Evolutionary conservation across 73 alveolate species (phyloP).

Genomic region (Diophrys sp.): DNA sequence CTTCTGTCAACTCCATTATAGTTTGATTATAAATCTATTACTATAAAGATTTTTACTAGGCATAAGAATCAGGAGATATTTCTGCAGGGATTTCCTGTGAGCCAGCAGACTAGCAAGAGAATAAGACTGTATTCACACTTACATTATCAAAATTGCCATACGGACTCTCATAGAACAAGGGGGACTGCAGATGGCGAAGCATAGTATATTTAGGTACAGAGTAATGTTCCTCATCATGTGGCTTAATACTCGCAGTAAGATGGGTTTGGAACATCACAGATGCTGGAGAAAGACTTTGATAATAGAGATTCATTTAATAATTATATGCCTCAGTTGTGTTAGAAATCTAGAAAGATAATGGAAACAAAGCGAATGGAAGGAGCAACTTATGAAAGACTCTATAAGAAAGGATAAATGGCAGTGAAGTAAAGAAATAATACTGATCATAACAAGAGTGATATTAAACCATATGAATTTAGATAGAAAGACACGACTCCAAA

Average conservation of each 20-base stretch:
- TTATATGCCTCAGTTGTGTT: background rate
- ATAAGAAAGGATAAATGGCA: background rate
- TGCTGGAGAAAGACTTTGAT: background rate
- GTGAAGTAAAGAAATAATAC: background rate
- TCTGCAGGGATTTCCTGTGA: no score
- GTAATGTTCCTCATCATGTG: no score
- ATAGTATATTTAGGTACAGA: no score
- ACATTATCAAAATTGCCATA: no score
- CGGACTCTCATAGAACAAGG: no score
- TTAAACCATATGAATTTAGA: background rate
- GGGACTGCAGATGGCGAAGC: no score
- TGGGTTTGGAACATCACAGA: background rate
- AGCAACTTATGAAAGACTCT: background rate
- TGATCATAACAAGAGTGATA: background rate
- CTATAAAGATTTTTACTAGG: background rate
- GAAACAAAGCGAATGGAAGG: background rate
- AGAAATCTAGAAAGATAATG: background rate
- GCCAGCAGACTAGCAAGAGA: no score
- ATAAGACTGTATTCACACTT: no score
- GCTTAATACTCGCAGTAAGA: no score
- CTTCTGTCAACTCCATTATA: conserved; percentile 19
- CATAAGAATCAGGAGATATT: background rate
- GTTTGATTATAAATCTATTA: conserved; percentile 14
- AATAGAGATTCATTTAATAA: background rate
- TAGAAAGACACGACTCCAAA: background rate